Evolutionary conservation across 352 stramenopile genomes (phyloP).

Genomic region (Lagenidium sp.): DNA sequence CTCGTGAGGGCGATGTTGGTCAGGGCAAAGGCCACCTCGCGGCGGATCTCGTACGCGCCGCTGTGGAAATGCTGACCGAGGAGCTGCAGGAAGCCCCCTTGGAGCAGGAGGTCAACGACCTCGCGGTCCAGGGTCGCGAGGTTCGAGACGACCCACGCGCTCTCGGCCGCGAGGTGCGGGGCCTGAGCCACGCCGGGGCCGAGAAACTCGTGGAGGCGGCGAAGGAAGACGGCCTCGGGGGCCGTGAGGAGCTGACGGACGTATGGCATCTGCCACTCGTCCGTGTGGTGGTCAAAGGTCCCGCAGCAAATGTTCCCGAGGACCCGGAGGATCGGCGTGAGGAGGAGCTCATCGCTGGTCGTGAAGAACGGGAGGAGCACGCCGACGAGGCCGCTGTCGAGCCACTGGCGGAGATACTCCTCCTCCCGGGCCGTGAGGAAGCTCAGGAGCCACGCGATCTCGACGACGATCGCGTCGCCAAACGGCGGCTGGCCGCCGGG

Average conservation of each 20-base stretch:
- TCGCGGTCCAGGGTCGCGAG: conserved; percentile 41
- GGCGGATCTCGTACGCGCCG: conserved; percentile 55
- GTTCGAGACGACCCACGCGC: conserved; percentile 74
- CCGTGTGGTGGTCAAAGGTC: conserved; percentile 53
- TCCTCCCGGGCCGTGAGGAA: conserved; percentile 82
- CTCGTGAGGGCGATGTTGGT: conserved; percentile 68
- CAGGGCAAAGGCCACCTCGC: conserved; percentile 65
- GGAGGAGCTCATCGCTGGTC: conserved; percentile 43
- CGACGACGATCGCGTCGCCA: conserved; percentile 45
- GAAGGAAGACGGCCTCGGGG: conserved; percentile 39
- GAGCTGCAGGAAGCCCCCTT: conserved; percentile 42
- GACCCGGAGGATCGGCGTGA: conserved; percentile 69
- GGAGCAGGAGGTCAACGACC: conserved; percentile 46
- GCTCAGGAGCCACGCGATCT: conserved; percentile 80
- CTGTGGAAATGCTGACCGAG: conserved; percentile 47
- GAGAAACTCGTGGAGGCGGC: conserved; percentile 50
- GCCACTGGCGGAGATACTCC: conserved; percentile 50
- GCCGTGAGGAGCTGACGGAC: conserved; percentile 28
- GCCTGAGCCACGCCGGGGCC: conserved; percentile 19
- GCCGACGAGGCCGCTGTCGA: conserved; percentile 44
- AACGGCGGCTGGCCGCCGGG: conserved; percentile 23
- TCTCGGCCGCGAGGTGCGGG: conserved; percentile 44
- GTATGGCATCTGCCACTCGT: conserved; percentile 63
- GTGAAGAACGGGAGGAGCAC: conserved; percentile 53
- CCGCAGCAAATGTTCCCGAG: conserved; percentile 77